Evolutionary conservation across 208 protist species (phyloP).

Genomic region (Acanthamoeba healyi): DNA sequence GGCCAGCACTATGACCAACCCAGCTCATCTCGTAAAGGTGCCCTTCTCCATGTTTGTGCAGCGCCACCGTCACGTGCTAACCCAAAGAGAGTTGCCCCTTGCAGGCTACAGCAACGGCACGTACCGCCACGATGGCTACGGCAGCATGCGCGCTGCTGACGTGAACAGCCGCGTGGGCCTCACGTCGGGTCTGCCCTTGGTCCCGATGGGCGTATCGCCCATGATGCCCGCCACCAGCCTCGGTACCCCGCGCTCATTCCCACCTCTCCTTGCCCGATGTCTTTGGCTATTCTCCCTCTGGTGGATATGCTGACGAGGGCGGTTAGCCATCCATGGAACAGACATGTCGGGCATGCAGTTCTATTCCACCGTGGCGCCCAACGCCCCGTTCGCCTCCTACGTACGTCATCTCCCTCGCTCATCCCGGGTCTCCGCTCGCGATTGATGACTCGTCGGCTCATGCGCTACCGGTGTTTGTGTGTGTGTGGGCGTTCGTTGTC

Average conservation of each 20-base stretch:
- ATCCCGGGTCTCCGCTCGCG: background rate
- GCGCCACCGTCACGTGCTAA: too few relatives aligned
- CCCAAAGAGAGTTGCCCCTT: too few relatives aligned
- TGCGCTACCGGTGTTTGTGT: background rate
- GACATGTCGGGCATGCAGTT: conserved; percentile 38
- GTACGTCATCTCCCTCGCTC: background rate
- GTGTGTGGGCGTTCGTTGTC: background rate
- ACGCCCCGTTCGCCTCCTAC: background rate
- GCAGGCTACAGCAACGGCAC: background rate
- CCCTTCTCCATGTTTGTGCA: background rate
- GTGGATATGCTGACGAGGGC: too few relatives aligned
- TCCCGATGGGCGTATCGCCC: background rate
- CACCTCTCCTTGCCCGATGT: background rate
- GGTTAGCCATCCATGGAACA: background rate
- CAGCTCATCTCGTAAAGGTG: conserved; percentile 11
- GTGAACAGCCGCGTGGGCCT: background rate
- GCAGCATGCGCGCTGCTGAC: conserved; percentile 1
- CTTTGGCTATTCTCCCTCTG: too few relatives aligned
- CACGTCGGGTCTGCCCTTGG: background rate
- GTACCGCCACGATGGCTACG: background rate
- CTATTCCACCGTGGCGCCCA: conserved; percentile 28
- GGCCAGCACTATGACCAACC: background rate
- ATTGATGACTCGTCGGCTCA: background rate
- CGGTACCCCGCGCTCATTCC: background rate
- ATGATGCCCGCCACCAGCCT: conserved; percentile 7